Base-by-base conservation (phyloP, 257 asterid species). In the Perilla frutescens region DNA sequence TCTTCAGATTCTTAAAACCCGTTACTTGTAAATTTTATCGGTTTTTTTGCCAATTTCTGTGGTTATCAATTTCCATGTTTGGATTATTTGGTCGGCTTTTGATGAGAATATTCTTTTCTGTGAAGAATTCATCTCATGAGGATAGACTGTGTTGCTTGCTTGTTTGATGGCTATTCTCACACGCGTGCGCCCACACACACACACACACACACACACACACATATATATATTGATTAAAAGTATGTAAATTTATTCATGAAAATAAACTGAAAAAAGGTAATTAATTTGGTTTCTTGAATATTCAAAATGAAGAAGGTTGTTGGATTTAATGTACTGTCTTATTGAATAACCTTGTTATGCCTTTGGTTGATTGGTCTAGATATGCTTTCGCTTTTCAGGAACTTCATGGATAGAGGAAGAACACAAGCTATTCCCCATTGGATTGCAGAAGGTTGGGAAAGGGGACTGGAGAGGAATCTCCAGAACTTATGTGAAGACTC, bases 381-480 rank as follows among this genome's bases (percentile, higher is more conserved):
- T 68, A 26, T 63, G 47, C 54, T 73, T 70, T 15, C 68, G 90
- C 32, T 64, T 72, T 57, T 34, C 72, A 93, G 98, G 96, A 77
- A 87, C 86, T 63, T 89, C 98, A 64, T 91, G 98, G 98, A 91
- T 93, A 6, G 97, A 91, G 79, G 97, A 89, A 67, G 98, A 93
- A 69, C 98, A 93, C 84, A 91, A 84, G 79, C 72, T 84, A 54
- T 91, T 93, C 90, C 88, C 91, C 7, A 36, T 89, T 75, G 98
- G 98, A 77, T 75, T 93, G 80, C 80, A 88, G 79, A 87, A 82
- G 75, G 89, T 85, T 29, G 97, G 98, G 12, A 93, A 84, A 76
- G 97, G 97, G 48, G 95, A 93, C 66, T 92, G 98, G 98, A 89
- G 85, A 82, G 96, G 96, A 53, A 92, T 92, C 60, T 93, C 98